Evolutionary conservation across 2,329 filamentous ascomycete genomes (phyloP), one percentile per base, ranked within the genome.

Genomic region (Polychaeton citri): DNA sequence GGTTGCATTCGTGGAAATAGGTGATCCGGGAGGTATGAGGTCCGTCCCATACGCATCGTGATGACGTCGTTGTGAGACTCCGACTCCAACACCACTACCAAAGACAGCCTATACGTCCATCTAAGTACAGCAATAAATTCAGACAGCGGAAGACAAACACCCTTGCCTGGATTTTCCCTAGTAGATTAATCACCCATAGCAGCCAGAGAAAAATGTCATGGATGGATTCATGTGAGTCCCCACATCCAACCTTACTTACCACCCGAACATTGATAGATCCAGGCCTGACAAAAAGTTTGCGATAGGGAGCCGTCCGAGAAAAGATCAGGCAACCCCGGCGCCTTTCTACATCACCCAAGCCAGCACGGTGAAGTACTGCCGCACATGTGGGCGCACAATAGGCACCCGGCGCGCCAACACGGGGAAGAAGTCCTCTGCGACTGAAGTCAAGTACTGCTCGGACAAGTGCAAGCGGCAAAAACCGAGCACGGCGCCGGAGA

Each of bases 371-470:
- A 64, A 66, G 1, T 76, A 76, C 49, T 75, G 71, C 44, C 65
- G 66, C 41, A 65, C 66, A 9, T 77, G 72, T 43, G 72, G 74
- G 1, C 61, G 72, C 28, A 62, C 72, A 2, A 73, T 74, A 26
- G 63, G 66, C 43, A 51, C 54, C 49, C 32, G 45, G 5, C 10
- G 19, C 10, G 45, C 53, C 18, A 46, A 54, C 30, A 15, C 24
- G 12, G 12, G 15, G 7, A 10, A 28, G 24, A 53, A 47, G 13
- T 46, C 52, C 1, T 43, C 46, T 3, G 46, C 48, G 4, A 57
- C 48, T 21, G 45, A 44, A 28, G 52, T 64, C 20, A 74, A 72
- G 42, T 77, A 74, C 57, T 76, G 73, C 55, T 76, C 72, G 0
- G 58, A 64, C 32, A 58, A 66, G 24, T 77, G 72, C 43, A 60